A percentile compares a stretch with the other conserved stretches of the same genome.
phyloP scores from a whole-genome alignment of 2,329 filamentous ascomycete species.

The Albifimbria verrucaria region DNA sequence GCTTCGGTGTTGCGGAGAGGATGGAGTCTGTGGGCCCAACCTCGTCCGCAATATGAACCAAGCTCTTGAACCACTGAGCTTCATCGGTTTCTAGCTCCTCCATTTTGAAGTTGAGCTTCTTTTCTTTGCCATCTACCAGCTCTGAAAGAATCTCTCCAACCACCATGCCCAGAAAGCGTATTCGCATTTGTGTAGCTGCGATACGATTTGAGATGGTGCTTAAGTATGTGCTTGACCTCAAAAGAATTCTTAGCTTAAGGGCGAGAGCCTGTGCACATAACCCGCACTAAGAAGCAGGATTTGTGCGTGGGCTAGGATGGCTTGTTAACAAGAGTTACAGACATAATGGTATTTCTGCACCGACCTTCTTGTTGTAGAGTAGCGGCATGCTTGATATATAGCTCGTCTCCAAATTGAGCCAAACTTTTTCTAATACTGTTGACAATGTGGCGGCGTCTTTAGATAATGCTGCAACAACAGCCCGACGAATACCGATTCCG shows the following conservation, averaged over 20 bases:
- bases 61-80: constrained; percentile 68
- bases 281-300: constrained; percentile 74
- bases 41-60: constrained; percentile 61
- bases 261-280: constrained; percentile 65
- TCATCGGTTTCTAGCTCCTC: constrained; percentile 74
- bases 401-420: constrained; percentile 73
- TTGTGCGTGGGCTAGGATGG: constrained; percentile 72
- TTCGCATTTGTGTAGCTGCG: constrained; percentile 68
- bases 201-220: constrained; percentile 82
- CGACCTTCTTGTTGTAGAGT: constrained; percentile 85
- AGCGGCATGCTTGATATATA: constrained; percentile 83
- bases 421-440: constrained; percentile 65
- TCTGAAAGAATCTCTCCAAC: constrained; percentile 70
- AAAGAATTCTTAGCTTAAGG: constrained; percentile 64
- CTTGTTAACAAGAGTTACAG: constrained; percentile 14
- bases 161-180: constrained; percentile 83
- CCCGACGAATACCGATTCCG: constrained; percentile 62
- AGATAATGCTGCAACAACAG: constrained; percentile 57
- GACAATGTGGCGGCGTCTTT: constrained; percentile 49
- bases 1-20: constrained; percentile 17
- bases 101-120: constrained; percentile 77
- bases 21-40: constrained; percentile 57
- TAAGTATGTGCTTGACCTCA: constrained; percentile 71
- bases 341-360: constrained; percentile 8
- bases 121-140: constrained; percentile 65